These are phyloP conservation scores for Yamadazyma ubonensis DNA, from an alignment of 805 yeast genomes.

Conservation along the genomic window DNA sequence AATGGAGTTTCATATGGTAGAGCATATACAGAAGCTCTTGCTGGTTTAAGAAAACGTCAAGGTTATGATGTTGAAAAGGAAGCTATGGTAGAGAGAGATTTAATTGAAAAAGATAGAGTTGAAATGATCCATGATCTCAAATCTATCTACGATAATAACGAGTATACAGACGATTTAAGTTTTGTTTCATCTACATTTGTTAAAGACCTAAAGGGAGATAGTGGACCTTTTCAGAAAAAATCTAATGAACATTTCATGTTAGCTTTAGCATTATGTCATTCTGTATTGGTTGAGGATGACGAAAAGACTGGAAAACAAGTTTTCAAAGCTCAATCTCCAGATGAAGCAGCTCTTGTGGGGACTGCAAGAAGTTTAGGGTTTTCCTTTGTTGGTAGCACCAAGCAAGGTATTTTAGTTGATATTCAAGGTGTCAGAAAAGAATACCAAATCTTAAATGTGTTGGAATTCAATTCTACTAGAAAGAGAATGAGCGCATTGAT, in stretches of 20 bases:
- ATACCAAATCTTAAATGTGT: slow-evolving; percentile 64
- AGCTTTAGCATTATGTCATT: slow-evolving; percentile 74
- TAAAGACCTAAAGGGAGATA: slow-evolving; percentile 54
- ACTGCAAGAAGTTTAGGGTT: slow-evolving; percentile 80
- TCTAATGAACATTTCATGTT: slow-evolving; percentile 74
- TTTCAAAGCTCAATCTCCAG: slow-evolving; percentile 80
- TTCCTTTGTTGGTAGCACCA: slow-evolving; percentile 62
- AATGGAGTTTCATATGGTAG: slow-evolving; percentile 71
- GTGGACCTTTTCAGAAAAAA: slow-evolving; percentile 52
- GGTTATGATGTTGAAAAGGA: slow-evolving; percentile 74
- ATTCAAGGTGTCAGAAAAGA: slow-evolving; percentile 71
- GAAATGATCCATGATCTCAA: slow-evolving; percentile 50
- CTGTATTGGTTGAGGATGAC: slow-evolving; percentile 69
- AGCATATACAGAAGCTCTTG: slow-evolving; percentile 81
- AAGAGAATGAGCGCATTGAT: slow-evolving; percentile 85
- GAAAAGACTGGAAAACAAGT: slow-evolving; percentile 53
- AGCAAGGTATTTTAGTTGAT: slow-evolving; percentile 62
- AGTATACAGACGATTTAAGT: slow-evolving; percentile 60
- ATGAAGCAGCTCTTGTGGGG: slow-evolving; percentile 81
- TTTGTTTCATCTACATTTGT: slow-evolving; percentile 68
- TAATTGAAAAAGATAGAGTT: slow-evolving; percentile 55
- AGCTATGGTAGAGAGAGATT: slow-evolving; percentile 48
- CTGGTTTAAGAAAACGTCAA: slow-evolving; percentile 74
- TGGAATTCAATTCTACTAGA: slow-evolving; percentile 82
- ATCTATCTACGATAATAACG: slow-evolving; percentile 18